phyloP scores from a whole-genome alignment of 2,329 filamentous ascomycete species.

The Parascedosporium putredinis region DNA sequence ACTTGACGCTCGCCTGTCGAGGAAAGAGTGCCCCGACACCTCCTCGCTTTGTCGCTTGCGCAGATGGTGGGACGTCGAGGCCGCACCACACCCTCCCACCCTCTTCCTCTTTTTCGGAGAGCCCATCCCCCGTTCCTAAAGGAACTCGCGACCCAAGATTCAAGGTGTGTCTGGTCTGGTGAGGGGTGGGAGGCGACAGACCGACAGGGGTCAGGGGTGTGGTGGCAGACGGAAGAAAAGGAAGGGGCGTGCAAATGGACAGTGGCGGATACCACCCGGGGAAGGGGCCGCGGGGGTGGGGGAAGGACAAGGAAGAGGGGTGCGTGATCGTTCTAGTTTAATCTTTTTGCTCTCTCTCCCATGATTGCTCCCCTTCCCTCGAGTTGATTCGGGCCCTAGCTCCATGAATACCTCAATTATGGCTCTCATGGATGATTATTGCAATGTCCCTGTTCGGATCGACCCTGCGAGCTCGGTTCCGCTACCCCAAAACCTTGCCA shows the following conservation, averaged over 20 bases:
- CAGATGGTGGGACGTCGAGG: neutral
- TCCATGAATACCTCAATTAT: neutral
- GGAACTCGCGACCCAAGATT: neutral
- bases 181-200: neutral
- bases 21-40: neutral
- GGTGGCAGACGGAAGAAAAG: neutral
- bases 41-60: neutral
- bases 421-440: neutral
- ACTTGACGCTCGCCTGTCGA: neutral
- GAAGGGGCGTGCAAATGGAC: neutral
- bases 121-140: neutral
- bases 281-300: neutral
- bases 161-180: neutral
- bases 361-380: neutral
- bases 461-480: neutral
- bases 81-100: no score
- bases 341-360: neutral
- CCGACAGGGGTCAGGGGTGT: neutral
- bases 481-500: neutral
- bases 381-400: neutral
- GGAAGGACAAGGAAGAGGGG: no score
- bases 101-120: neutral
- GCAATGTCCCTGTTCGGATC: neutral
- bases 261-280: neutral
- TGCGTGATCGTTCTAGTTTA: neutral